A percentile compares a stretch with the other conserved stretches of the same genome.
These are phyloP conservation scores for Cordyceps fumosorosea DNA, from an alignment of 2,329 filamentous ascomycete genomes.

Conservation along the genomic window DNA sequence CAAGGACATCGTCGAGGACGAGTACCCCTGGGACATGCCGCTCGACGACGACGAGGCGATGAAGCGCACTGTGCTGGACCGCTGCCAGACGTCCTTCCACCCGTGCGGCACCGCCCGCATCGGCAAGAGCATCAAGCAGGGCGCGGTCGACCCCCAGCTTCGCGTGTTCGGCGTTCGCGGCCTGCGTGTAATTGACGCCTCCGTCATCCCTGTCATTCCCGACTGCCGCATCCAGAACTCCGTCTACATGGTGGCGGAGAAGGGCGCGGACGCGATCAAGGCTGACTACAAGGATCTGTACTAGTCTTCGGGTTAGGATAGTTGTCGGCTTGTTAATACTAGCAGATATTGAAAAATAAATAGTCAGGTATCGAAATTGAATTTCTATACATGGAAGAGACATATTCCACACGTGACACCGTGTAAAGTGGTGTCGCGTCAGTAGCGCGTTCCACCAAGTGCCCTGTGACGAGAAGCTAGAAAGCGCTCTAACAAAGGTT, in stretches of 20 bases:
- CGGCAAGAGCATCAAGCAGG: conserved; percentile 28
- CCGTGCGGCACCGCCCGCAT: conserved; percentile 51
- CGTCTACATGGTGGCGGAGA: conserved; percentile 56
- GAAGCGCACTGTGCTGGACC: conserved; percentile 48
- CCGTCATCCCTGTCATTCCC: conserved; percentile 47
- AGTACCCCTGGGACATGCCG: conserved; percentile 58
- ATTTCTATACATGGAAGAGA: not conserved
- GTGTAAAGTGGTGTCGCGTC: conserved; percentile 9
- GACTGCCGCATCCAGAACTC: conserved; percentile 54
- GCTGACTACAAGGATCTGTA: conserved; percentile 11
- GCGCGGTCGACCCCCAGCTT: conserved; percentile 26
- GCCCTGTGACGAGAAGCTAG: not conserved
- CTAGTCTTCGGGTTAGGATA: not conserved
- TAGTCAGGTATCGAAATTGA: too few relatives aligned
- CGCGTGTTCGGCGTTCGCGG: conserved; percentile 24
- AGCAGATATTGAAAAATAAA: too few relatives aligned
- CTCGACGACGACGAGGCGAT: conserved; percentile 48
- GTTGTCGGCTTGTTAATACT: too few relatives aligned
- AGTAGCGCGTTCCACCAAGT: conserved; percentile 3
- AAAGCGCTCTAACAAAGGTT: not conserved
- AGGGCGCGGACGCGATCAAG: conserved; percentile 12
- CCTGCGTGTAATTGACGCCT: conserved; percentile 28
- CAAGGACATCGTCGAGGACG: conserved; percentile 43
- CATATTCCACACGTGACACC: not conserved
- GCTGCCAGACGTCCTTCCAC: conserved; percentile 54